These are phyloP conservation scores for Platanthera zijinensis DNA, from an alignment of 106 monocot species.

Conservation along the genomic window DNA sequence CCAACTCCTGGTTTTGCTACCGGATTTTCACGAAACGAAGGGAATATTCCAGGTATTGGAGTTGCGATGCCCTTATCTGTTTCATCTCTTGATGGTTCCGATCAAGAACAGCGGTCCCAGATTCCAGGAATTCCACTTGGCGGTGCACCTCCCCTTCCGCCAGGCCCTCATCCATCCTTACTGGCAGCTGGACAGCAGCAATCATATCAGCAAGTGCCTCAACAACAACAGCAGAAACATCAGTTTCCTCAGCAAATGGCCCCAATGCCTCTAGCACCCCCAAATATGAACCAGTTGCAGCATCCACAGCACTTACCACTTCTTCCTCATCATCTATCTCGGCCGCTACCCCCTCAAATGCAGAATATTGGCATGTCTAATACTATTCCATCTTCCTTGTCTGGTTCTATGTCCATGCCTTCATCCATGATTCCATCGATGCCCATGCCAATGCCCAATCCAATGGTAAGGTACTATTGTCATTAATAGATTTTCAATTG, in stretches of 20 bases:
- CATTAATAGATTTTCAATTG: neutral
- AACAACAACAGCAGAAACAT: slow-evolving; percentile 37
- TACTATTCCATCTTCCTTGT: slow-evolving; percentile 20
- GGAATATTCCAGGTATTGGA: slow-evolving; percentile 88
- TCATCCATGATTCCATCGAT: slow-evolving; percentile 36
- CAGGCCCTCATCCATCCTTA: slow-evolving; percentile 92
- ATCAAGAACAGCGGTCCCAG: slow-evolving; percentile 58
- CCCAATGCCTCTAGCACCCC: slow-evolving; percentile 41
- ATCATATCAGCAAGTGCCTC: slow-evolving; percentile 51
- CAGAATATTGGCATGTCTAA: slow-evolving; percentile 32
- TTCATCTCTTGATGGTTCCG: slow-evolving; percentile 51
- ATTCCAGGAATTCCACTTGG: slow-evolving; percentile 47
- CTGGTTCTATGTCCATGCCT: slow-evolving; percentile 40
- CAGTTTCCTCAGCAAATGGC: slow-evolving; percentile 55
- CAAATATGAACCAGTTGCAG: slow-evolving; percentile 61
- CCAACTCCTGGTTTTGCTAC: slow-evolving; percentile 71
- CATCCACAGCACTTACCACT: slow-evolving; percentile 50
- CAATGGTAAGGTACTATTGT: slow-evolving; percentile 48
- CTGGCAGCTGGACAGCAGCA: slow-evolving; percentile 65
- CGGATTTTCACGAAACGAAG: slow-evolving; percentile 69
- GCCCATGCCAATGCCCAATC: slow-evolving; percentile 46
- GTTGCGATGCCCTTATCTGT: slow-evolving; percentile 66
- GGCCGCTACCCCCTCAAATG: slow-evolving; percentile 36
- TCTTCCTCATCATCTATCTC: slow-evolving; percentile 47
- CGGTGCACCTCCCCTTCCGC: slow-evolving; percentile 87